Evolutionary conservation across 169 alveolate genomes (phyloP), one percentile per base, ranked within the genome.

Genomic region (Sarcocystis neurona): DNA sequence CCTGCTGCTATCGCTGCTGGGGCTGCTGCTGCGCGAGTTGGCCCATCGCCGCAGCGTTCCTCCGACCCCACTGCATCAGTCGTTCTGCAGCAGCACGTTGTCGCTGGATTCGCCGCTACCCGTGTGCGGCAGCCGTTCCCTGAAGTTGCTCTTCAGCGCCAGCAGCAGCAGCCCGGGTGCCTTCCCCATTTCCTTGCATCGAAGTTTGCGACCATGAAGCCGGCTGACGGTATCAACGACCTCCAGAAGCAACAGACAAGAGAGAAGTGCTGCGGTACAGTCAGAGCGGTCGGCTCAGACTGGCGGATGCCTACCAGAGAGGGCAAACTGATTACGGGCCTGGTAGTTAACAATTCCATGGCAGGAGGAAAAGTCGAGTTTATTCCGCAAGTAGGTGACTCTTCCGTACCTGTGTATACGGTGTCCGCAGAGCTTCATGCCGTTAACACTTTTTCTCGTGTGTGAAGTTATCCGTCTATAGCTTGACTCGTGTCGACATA

Each of bases 261-360:
- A 34, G 46, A 30, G 3, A 10, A 34, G 27, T 72, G 82, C 82
- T 37, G 82, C 47, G 82, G 53, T 18, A 48, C 82, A 15, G n/a
- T n/a, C n/a, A n/a, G n/a, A n/a, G 56, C 53, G 18, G 90, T 68
- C 6, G 90, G 90, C 5, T 66, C 12, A 2, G 70, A 85, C 58
- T 89, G 92, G 92, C 23, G 47, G 41, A 39, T 53, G 72, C 92
- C 92, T 0, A 2, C 92, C 1, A 68, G 47, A 27, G 92, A 89
- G n/a, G 92, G 92, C 3, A 89, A 89, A 43, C 47, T 41, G 1
- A 37, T 78, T 23, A 79, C 89, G 53, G 92, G 92, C 46, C 47
- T 89, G 63, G n/a, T 41, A 10, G 70, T 89, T 6, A 66, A 79
- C 85, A 89, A 89, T 30, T 79, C 89, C 63, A 53, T 89, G 84